Conservation (phyloP, 192 early-diverging fungal species). For the Coemansia sp. region DNA sequence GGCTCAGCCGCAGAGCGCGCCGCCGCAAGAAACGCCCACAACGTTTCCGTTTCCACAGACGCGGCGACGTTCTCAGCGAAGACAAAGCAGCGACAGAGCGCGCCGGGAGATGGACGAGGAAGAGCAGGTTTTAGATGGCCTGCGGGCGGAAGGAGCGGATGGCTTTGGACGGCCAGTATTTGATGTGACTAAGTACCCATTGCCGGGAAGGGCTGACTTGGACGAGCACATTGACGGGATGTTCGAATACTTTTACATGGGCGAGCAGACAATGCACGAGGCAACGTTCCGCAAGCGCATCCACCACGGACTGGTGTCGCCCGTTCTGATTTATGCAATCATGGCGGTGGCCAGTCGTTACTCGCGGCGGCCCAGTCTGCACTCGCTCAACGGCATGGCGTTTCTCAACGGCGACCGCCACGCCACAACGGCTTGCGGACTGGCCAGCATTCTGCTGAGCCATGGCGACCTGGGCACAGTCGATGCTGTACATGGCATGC, state of each 20-base stretch:
- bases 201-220: constrained; percentile 30
- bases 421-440: constrained; percentile 41
- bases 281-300: constrained; percentile 42
- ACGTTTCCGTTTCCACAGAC: neutral
- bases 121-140: constrained; percentile 39
- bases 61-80: neutral
- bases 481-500: constrained; percentile 46
- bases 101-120: constrained; percentile 29
- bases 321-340: constrained; percentile 50
- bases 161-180: constrained; percentile 46
- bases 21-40: neutral
- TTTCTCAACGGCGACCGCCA: constrained; percentile 54
- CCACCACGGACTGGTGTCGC: constrained; percentile 30
- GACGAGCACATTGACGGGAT: constrained; percentile 51
- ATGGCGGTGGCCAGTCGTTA: constrained; percentile 54
- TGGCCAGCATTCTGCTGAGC: constrained; percentile 48
- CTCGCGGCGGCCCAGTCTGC: constrained; percentile 50
- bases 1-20: neutral
- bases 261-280: constrained; percentile 44
- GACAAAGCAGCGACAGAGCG: constrained; percentile 2
- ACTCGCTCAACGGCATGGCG: constrained; percentile 53
- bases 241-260: constrained; percentile 56
- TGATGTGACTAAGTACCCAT: constrained; percentile 32
- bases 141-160: constrained; percentile 38
- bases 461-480: constrained; percentile 42